Evolutionary conservation across 306 rosid genomes (phyloP).

Genomic region (Vigna reflexopilosa): DNA sequence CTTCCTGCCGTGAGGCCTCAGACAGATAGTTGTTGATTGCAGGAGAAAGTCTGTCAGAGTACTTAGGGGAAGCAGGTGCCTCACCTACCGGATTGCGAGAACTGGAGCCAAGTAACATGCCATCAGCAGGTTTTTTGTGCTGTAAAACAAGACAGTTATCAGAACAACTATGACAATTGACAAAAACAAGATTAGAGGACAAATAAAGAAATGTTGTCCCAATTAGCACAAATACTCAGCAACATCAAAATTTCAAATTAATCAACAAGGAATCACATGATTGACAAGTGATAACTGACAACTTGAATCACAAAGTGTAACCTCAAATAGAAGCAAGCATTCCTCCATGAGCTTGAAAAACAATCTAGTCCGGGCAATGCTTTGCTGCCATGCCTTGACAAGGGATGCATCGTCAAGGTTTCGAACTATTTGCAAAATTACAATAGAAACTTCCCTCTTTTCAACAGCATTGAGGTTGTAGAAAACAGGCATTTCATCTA

Average conservation of each 20-base stretch:
- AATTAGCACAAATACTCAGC: background rate
- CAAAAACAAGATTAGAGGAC: constrained; percentile 15
- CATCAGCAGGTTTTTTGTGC: constrained; percentile 96
- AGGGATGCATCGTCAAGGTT: constrained; percentile 94
- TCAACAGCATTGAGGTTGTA: constrained; percentile 90
- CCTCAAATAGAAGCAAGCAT: constrained; percentile 90
- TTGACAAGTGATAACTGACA: constrained; percentile 34
- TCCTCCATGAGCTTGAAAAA: constrained; percentile 99
- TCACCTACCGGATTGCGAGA: constrained; percentile 93
- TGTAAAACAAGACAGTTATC: constrained; percentile 55
- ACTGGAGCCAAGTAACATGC: constrained; percentile 91
- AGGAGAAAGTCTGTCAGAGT: constrained; percentile 97
- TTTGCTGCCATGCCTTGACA: constrained; percentile 96
- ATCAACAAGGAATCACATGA: constrained; percentile 24
- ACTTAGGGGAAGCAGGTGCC: constrained; percentile 90
- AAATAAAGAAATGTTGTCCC: constrained; percentile 9
- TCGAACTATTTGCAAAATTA: constrained; percentile 92
- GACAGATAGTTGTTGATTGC: constrained; percentile 94
- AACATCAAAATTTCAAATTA: constrained; percentile 1
- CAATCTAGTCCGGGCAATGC: constrained; percentile 94
- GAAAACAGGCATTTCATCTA: constrained; percentile 99
- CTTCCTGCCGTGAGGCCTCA: constrained; percentile 98
- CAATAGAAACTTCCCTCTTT: constrained; percentile 91
- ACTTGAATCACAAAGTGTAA: constrained; percentile 45
- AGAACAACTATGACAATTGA: constrained; percentile 30